Conservation (phyloP, 2,329 filamentous ascomycete species). For the Fusarium tanahbumbuense region DNA sequence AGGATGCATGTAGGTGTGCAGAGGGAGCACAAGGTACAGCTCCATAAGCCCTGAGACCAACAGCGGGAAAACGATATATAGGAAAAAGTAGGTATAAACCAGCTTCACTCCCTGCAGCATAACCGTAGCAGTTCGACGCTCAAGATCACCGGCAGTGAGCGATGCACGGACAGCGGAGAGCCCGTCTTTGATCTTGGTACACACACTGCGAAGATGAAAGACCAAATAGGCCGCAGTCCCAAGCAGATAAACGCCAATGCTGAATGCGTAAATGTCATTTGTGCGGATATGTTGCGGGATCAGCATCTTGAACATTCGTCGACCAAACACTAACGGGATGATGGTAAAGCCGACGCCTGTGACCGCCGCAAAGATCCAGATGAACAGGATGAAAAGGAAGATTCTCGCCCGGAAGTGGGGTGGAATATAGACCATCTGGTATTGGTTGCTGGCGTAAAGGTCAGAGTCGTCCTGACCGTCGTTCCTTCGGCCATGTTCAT, state of each 20-base stretch:
- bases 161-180: conserved; percentile 37
- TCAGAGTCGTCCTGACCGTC: conserved; percentile 65
- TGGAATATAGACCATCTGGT: conserved; percentile 82
- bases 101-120: conserved; percentile 59
- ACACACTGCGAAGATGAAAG: conserved; percentile 61
- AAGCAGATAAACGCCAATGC: conserved; percentile 85
- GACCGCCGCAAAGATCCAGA: conserved; percentile 92
- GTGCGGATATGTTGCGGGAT: conserved; percentile 79
- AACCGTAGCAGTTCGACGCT: conserved; percentile 45
- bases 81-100: conserved; percentile 78
- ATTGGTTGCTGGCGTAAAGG: conserved; percentile 69
- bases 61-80: conserved; percentile 83
- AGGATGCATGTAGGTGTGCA: conserved; percentile 79
- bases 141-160: conserved; percentile 37
- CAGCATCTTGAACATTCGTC: conserved; percentile 77
- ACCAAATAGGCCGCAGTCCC: conserved; percentile 73
- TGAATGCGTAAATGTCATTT: conserved; percentile 98
- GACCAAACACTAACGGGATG: conserved; percentile 85
- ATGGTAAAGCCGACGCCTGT: conserved; percentile 89
- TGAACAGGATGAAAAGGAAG: conserved; percentile 84
- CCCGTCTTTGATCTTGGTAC: conserved; percentile 50
- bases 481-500: conserved; percentile 72
- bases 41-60: conserved; percentile 84
- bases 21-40: conserved; percentile 86
- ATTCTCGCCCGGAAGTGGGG: conserved; percentile 85